phyloP scores from a whole-genome alignment of 306 rosid genomes.

The Gynostemma pentaphyllum region DNA sequence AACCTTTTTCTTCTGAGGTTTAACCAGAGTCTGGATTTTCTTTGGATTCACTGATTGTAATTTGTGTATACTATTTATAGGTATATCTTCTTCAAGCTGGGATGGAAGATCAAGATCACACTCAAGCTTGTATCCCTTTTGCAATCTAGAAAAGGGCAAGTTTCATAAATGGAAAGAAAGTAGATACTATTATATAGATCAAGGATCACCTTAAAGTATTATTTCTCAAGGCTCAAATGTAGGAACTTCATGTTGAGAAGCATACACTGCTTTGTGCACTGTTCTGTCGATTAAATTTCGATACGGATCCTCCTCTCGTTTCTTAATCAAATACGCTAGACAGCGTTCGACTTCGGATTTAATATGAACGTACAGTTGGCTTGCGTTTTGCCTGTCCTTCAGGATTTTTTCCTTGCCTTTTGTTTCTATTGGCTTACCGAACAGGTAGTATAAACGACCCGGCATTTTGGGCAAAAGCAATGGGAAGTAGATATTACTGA shows the following conservation, averaged over 20 bases:
- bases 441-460: slow-evolving; percentile 73
- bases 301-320: slow-evolving; percentile 82
- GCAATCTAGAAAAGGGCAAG: not conserved
- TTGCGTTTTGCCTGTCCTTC: slow-evolving; percentile 53
- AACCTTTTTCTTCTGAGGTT: not conserved
- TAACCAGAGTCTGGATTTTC: not conserved
- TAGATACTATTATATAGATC: not conserved
- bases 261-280: slow-evolving; percentile 28
- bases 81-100: not conserved
- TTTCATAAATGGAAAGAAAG: not conserved
- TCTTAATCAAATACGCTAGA: slow-evolving; percentile 57
- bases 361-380: slow-evolving; percentile 54
- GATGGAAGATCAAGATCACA: not conserved
- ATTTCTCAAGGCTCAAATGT: slow-evolving; percentile 56
- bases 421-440: slow-evolving; percentile 73
- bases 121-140: not conserved
- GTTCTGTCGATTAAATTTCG: slow-evolving; percentile 62
- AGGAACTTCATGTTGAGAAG: slow-evolving; percentile 39
- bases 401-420: slow-evolving; percentile 56
- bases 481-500: slow-evolving; percentile 31
- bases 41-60: not conserved
- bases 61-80: not conserved
- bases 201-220: not conserved
- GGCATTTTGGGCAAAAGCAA: slow-evolving; percentile 56
- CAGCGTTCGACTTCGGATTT: slow-evolving; percentile 60